Percentiles rank a stretch among this genome's conserved stretches.
Conservation (phyloP, 768 basidiomycete genomes). For the Boletus pseudopeckii region DNA sequence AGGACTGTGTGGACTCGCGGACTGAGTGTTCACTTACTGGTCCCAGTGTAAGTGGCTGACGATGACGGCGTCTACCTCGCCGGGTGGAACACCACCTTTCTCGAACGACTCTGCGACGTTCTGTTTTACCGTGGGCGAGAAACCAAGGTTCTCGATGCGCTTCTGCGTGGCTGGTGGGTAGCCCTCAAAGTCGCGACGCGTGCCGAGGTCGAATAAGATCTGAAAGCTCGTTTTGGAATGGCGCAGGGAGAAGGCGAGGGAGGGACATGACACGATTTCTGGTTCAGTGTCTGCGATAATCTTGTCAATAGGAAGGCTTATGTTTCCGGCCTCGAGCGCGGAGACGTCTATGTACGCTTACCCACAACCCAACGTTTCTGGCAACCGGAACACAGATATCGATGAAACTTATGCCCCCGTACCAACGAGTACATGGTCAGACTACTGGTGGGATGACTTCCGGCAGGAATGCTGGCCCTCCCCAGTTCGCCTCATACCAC, state of each 20-base stretch:
- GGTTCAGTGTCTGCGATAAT: conserved; percentile 36
- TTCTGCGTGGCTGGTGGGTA: conserved; percentile 35
- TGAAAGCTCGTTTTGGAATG: conserved; percentile 41
- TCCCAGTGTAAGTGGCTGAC: conserved; percentile 57
- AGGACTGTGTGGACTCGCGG: not conserved
- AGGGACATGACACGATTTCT: conserved; percentile 35
- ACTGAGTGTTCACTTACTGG: conserved; percentile 19
- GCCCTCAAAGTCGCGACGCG: conserved; percentile 44
- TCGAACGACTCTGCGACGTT: conserved; percentile 46
- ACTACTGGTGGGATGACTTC: too few species aligned
- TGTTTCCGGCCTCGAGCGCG: conserved; percentile 49
- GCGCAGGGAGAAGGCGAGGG: conserved; percentile 49
- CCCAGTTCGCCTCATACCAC: conserved; percentile 49
- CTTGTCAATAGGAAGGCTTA: conserved; percentile 39
- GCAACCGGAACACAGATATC: too few species aligned
- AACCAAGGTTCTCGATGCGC: conserved; percentile 8
- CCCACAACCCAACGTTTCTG: too few species aligned
- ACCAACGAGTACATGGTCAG: too few species aligned
- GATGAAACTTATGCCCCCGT: too few species aligned
- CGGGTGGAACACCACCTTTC: conserved; percentile 46
- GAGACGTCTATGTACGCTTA: conserved; percentile 54
- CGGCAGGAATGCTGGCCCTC: conserved; percentile 36
- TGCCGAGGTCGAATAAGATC: conserved; percentile 55
- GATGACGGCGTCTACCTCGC: conserved; percentile 43
- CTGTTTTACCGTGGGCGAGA: conserved; percentile 23